These are phyloP conservation scores for Lentinus brumalis DNA, from an alignment of 768 basidiomycete species.

Conservation along the genomic window DNA sequence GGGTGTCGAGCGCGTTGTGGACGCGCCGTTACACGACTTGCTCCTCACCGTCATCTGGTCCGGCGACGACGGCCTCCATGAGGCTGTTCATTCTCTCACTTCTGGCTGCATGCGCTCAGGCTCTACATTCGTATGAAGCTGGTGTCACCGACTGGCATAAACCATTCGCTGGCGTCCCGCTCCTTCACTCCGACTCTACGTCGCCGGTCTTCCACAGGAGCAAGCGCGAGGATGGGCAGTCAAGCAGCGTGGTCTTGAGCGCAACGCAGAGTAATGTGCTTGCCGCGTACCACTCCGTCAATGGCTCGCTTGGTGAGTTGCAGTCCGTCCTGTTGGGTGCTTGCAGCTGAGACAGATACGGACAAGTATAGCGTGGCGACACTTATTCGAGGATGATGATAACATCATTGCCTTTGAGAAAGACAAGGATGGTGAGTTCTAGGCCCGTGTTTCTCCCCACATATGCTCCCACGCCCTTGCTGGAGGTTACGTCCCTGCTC, in stretches of 20 bases:
- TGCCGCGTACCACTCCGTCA: slow-evolving; percentile 65
- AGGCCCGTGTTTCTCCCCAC: background rate
- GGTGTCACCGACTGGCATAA: slow-evolving; percentile 91
- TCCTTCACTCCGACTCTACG: slow-evolving; percentile 48
- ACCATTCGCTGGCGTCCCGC: slow-evolving; percentile 71
- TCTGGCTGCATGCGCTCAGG: slow-evolving; percentile 12
- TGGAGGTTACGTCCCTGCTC: too few relatives aligned
- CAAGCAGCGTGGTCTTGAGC: slow-evolving; percentile 56
- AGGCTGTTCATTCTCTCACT: slow-evolving; percentile 12
- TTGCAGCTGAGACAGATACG: slow-evolving; percentile 1
- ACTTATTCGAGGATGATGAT: slow-evolving; percentile 72
- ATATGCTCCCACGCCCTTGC: too few relatives aligned
- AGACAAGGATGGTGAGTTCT: slow-evolving; percentile 54
- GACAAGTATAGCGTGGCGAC: slow-evolving; percentile 69
- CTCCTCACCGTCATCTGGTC: background rate
- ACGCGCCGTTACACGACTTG: too few relatives aligned
- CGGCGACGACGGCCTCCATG: slow-evolving; percentile 13
- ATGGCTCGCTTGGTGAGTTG: slow-evolving; percentile 70
- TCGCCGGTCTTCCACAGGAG: slow-evolving; percentile 62
- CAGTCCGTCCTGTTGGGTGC: background rate
- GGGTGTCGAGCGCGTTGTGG: too few relatives aligned
- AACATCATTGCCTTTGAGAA: slow-evolving; percentile 64
- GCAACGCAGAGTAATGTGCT: slow-evolving; percentile 78
- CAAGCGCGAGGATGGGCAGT: slow-evolving; percentile 27
- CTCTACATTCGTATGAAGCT: slow-evolving; percentile 65